Percentiles rank a stretch among this genome's conserved stretches.
Conservation (phyloP, 805 yeast genomes). For the Yarrowia sp. region DNA sequence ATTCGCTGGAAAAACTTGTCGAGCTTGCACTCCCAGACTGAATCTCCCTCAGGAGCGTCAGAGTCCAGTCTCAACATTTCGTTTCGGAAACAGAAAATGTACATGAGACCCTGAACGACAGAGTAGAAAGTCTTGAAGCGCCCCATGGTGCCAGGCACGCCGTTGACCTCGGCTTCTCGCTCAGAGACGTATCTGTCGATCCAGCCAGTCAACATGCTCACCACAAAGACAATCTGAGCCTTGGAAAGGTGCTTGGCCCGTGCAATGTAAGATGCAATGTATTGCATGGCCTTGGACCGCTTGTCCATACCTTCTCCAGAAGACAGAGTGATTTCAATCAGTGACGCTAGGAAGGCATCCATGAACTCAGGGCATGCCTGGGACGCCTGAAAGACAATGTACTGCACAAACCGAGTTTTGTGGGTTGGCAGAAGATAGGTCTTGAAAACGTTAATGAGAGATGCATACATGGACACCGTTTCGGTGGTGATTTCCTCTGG, state of each 20-base stretch:
- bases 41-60: slow-evolving; percentile 28
- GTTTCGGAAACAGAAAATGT: slow-evolving; percentile 88
- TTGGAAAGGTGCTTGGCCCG: slow-evolving; percentile 71
- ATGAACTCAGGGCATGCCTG: slow-evolving; percentile 78
- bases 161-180: slow-evolving; percentile 76
- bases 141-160: slow-evolving; percentile 72
- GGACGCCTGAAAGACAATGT: slow-evolving; percentile 71
- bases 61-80: slow-evolving; percentile 47
- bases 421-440: slow-evolving; percentile 87
- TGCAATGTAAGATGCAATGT: slow-evolving; percentile 84
- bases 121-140: slow-evolving; percentile 86
- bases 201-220: slow-evolving; percentile 83
- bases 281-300: slow-evolving; percentile 86
- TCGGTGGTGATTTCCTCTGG: slow-evolving; percentile 49
- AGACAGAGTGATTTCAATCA: slow-evolving; percentile 79
- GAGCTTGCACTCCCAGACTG: slow-evolving; percentile 69
- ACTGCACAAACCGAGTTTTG: slow-evolving; percentile 84
- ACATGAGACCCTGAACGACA: slow-evolving; percentile 82
- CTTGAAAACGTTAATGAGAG: slow-evolving; percentile 71
- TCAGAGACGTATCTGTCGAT: slow-evolving; percentile 73
- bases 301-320: slow-evolving; percentile 65
- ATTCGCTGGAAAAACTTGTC: slow-evolving; percentile 85
- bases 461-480: slow-evolving; percentile 66
- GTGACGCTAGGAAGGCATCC: slow-evolving; percentile 76
- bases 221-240: slow-evolving; percentile 73